A percentile compares a stretch with the other conserved stretches of the same genome.
These are phyloP conservation scores for Waltergamsia citrina DNA, from an alignment of 2,329 filamentous ascomycete genomes.

Conservation along the genomic window DNA sequence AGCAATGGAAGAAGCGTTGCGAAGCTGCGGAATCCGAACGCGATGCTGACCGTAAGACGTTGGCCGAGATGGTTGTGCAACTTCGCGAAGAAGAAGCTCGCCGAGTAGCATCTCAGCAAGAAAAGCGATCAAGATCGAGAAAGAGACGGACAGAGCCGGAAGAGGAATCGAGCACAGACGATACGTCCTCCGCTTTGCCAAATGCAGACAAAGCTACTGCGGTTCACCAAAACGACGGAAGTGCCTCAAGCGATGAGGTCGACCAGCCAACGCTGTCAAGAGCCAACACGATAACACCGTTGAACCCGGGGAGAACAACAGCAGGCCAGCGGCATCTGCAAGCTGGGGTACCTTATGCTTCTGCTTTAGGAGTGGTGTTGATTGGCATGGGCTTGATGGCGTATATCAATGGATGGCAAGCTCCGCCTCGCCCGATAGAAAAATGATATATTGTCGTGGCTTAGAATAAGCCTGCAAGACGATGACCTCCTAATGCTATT, in stretches of 20 bases:
- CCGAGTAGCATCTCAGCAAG: constrained; percentile 31
- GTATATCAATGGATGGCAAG: constrained; percentile 75
- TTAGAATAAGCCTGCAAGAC: too few relatives aligned
- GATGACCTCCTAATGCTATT: too few relatives aligned
- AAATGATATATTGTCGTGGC: constrained; percentile 18
- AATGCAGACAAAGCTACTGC: neutral
- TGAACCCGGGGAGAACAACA: constrained; percentile 13
- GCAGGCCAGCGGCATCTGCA: constrained; percentile 31
- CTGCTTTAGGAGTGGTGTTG: constrained; percentile 73
- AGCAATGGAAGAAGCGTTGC: constrained; percentile 59
- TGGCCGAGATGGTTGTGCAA: constrained; percentile 81
- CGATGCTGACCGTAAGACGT: constrained; percentile 58
- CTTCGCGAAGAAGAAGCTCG: constrained; percentile 59
- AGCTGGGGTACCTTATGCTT: constrained; percentile 63
- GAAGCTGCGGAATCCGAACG: constrained; percentile 74
- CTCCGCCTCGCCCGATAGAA: constrained; percentile 20
- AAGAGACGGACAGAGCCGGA: constrained; percentile 6
- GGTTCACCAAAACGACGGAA: constrained; percentile 7
- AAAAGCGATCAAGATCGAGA: constrained; percentile 25
- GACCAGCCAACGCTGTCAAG: constrained; percentile 35
- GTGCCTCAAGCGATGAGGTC: constrained; percentile 20
- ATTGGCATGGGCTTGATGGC: constrained; percentile 79
- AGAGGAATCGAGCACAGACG: constrained; percentile 1
- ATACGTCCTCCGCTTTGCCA: too few relatives aligned
- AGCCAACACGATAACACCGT: constrained; percentile 39